phyloP scores from a whole-genome alignment of 1,139 yeast species.

The Diutina siamensis region DNA sequence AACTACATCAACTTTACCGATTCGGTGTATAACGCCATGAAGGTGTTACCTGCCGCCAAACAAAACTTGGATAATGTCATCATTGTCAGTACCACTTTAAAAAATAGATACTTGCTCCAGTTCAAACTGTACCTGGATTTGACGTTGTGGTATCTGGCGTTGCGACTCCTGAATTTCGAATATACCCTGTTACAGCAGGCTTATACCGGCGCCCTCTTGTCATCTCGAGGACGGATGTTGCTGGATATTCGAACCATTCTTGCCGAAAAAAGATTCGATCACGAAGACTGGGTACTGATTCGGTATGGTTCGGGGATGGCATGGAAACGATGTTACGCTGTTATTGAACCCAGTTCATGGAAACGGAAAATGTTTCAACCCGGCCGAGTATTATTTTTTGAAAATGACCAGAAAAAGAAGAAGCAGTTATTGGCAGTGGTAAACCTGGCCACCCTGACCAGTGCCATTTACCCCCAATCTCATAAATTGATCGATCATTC shows the following conservation, averaged over 20 bases:
- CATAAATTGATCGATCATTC: conserved; percentile 72
- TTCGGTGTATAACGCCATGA: conserved; percentile 72
- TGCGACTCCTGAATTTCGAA: conserved; percentile 71
- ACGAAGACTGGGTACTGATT: conserved; percentile 92
- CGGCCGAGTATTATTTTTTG: conserved; percentile 53
- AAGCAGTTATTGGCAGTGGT: conserved; percentile 75
- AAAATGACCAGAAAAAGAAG: conserved; percentile 50
- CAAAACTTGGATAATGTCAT: conserved; percentile 66
- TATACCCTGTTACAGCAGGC: conserved; percentile 81
- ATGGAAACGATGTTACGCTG: conserved; percentile 91
- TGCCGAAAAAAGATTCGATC: conserved; percentile 74
- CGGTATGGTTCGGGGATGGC: conserved; percentile 97
- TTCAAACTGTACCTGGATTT: conserved; percentile 49
- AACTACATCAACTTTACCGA: conserved; percentile 84
- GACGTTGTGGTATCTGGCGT: conserved; percentile 65
- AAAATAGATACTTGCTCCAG: conserved; percentile 76
- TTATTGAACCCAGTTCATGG: conserved; percentile 58
- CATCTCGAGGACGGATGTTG: conserved; percentile 77
- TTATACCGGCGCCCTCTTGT: conserved; percentile 84
- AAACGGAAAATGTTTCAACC: conserved; percentile 34
- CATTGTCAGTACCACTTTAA: conserved; percentile 80
- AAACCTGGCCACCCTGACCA: conserved; percentile 57
- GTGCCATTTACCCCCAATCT: conserved; percentile 88
- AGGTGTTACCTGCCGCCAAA: conserved; percentile 46
- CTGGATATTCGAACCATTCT: conserved; percentile 79